Evolutionary conservation across 1,284 basidiomycete genomes (phyloP).

Genomic region (Gymnopus androsaceus): DNA sequence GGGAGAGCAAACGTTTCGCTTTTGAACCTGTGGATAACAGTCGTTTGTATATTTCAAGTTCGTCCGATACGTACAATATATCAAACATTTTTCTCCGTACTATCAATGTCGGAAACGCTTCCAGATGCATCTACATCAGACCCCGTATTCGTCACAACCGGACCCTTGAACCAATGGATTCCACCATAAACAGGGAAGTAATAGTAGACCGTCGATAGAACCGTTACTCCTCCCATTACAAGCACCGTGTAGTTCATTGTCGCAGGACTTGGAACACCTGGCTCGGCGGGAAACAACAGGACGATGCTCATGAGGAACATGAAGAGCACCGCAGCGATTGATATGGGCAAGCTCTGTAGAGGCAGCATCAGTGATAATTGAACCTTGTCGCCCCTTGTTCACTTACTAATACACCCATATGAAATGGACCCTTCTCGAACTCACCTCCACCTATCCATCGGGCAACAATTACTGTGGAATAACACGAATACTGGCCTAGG

Average conservation of each 20-base stretch:
- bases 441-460: slow-evolving; percentile 30
- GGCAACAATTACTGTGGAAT: slow-evolving; percentile 34
- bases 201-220: slow-evolving; percentile 21
- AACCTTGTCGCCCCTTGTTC: not conserved
- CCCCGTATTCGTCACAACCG: slow-evolving; percentile 16
- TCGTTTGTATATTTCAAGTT: no score
- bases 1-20: no score
- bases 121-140: no score
- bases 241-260: slow-evolving; percentile 35
- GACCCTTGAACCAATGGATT: slow-evolving; percentile 28
- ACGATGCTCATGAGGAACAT: slow-evolving; percentile 33
- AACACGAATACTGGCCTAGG: slow-evolving; percentile 46
- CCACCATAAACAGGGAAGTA: slow-evolving; percentile 28
- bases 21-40: no score
- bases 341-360: slow-evolving; percentile 28
- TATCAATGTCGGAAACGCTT: no score
- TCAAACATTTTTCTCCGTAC: no score
- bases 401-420: slow-evolving; percentile 19
- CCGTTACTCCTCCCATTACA: slow-evolving; percentile 26
- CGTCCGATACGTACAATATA: not conserved
- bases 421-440: slow-evolving; percentile 18
- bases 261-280: slow-evolving; percentile 13
- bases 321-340: slow-evolving; percentile 25
- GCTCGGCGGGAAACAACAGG: slow-evolving; percentile 28
- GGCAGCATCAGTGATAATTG: not conserved